Evolutionary conservation across 331 rosid species (phyloP).

Genomic region (Pyracantha coccinea): DNA sequence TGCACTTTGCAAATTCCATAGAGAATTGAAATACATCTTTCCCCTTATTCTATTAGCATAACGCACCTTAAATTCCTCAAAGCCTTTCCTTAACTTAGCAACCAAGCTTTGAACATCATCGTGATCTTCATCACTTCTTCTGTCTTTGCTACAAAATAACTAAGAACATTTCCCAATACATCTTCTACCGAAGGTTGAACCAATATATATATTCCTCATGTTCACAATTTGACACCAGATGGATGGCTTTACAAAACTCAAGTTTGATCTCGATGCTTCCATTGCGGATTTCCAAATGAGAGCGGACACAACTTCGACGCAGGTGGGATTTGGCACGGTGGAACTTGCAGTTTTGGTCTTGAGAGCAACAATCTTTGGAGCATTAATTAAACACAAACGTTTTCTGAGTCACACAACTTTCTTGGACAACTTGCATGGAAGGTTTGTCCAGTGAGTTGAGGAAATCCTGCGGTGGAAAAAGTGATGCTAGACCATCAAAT

Average conservation of each 20-base stretch:
- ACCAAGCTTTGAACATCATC: slow-evolving; percentile 3
- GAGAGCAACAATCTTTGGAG: slow-evolving; percentile 13
- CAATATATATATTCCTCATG: slow-evolving; percentile 4
- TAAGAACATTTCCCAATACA: slow-evolving; percentile 13
- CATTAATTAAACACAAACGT: slow-evolving; percentile 11
- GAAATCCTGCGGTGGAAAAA: neutral
- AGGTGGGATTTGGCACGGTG: slow-evolving; percentile 13
- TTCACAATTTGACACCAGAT: slow-evolving; percentile 1
- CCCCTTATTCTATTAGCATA: neutral
- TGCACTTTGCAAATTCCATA: no score
- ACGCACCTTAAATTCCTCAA: neutral
- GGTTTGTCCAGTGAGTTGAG: neutral
- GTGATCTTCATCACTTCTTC: neutral
- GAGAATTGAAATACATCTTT: no score
- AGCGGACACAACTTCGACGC: slow-evolving; percentile 20
- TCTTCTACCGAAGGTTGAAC: neutral
- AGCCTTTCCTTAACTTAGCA: slow-evolving; percentile 5
- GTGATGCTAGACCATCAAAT: neutral
- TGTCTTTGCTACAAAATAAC: neutral
- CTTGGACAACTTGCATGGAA: neutral
- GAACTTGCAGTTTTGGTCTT: slow-evolving; percentile 9
- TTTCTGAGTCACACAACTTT: neutral
- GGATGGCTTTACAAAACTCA: neutral
- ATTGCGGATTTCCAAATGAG: slow-evolving; percentile 12
- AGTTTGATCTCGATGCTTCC: slow-evolving; percentile 8